phyloP scores from a whole-genome alignment of 495 filamentous ascomycete species.

The Lichina pygmaea region DNA sequence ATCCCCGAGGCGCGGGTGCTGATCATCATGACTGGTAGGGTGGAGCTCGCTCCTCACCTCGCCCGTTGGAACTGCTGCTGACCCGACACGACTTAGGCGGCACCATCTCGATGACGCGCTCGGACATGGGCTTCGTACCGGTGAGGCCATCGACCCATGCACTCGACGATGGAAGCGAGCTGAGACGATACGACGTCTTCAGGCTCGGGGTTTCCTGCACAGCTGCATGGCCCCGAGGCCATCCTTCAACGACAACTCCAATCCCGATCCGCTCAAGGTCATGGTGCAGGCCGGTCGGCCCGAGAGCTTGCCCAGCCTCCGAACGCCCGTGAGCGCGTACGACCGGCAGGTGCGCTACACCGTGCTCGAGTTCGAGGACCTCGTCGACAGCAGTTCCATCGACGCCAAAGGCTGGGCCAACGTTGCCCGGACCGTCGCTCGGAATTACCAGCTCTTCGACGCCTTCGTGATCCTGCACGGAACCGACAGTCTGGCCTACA shows the following conservation, averaged over 20 bases:
- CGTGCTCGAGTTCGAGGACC: conserved; percentile 59
- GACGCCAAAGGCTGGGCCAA: conserved; percentile 72
- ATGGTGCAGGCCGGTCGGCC: conserved; percentile 15
- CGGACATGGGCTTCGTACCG: conserved; percentile 18
- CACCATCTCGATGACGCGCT: conserved; percentile 77
- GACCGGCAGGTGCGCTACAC: conserved; percentile 62
- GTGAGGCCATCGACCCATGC: conserved; percentile 16
- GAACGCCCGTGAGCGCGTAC: conserved; percentile 62
- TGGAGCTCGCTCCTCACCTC: background rate
- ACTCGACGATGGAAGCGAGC: conserved; percentile 18
- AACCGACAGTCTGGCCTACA: conserved; percentile 82
- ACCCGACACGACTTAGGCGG: conserved; percentile 21
- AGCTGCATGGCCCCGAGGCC: conserved; percentile 60
- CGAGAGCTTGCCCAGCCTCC: conserved; percentile 27
- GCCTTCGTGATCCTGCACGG: conserved; percentile 93
- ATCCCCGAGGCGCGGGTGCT: conserved; percentile 51
- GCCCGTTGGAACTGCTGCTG: background rate
- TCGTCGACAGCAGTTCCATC: conserved; percentile 84
- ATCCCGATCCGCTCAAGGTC: conserved; percentile 24
- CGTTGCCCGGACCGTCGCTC: conserved; percentile 38
- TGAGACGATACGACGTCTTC: conserved; percentile 17
- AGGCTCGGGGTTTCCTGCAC: conserved; percentile 59
- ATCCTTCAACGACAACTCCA: conserved; percentile 68
- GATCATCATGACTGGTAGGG: conserved; percentile 54
- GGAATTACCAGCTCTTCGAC: conserved; percentile 80